phyloP scores from a whole-genome alignment of 495 filamentous ascomycete species.

The Xylona heveae region DNA sequence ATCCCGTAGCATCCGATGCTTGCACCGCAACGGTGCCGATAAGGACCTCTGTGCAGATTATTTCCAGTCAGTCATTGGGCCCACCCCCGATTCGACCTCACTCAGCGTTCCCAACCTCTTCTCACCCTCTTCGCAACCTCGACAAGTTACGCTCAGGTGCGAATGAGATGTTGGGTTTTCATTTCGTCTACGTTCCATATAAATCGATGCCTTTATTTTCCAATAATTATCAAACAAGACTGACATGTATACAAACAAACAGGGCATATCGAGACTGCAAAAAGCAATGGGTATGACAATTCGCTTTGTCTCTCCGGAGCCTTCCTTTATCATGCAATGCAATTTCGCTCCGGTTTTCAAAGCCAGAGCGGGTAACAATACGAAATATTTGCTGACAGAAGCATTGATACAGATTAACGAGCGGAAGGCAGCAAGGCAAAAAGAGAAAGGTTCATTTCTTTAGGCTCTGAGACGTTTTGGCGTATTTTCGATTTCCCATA shows the following conservation, averaged over 20 bases:
- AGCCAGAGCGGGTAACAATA: constrained; percentile 1
- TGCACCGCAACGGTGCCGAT: constrained; percentile 71
- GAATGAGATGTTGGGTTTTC: too few relatives aligned
- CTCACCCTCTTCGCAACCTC: background rate
- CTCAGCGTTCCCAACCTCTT: background rate
- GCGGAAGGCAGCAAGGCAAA: constrained; percentile 2
- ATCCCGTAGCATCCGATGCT: constrained; percentile 58
- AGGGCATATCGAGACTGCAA: constrained; percentile 92
- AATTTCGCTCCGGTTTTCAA: too few relatives aligned
- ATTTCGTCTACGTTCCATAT: too few relatives aligned
- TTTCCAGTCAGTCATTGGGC: constrained; percentile 71
- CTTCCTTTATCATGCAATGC: background rate
- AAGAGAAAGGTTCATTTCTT: background rate
- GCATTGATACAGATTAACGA: constrained; percentile 1
- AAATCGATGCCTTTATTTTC: too few relatives aligned
- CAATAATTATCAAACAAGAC: too few relatives aligned
- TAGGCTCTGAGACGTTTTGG: too few relatives aligned
- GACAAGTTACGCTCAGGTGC: background rate
- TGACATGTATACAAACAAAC: too few relatives aligned
- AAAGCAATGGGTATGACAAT: constrained; percentile 58
- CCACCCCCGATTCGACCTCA: constrained; percentile 3
- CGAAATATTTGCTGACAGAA: background rate
- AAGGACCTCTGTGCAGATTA: constrained; percentile 78
- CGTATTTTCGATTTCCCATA: background rate
- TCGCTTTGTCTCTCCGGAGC: background rate